These are phyloP conservation scores for Eucalyptus victrix DNA, from an alignment of 345 rosid genomes.

Conservation along the genomic window DNA sequence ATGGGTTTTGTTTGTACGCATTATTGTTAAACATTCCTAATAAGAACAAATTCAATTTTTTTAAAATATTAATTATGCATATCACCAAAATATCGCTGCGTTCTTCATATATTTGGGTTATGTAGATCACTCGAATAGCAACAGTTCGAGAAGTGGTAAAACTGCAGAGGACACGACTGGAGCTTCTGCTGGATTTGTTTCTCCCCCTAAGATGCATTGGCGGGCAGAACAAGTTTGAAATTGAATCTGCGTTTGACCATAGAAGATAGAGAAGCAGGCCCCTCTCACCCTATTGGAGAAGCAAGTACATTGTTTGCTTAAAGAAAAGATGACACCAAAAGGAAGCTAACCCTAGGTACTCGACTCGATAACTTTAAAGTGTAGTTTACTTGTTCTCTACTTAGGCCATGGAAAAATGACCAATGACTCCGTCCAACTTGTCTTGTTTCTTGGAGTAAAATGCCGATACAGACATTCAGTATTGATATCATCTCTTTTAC, in stretches of 20 bases:
- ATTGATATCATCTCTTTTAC: background rate
- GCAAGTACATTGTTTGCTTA: conserved; percentile 44
- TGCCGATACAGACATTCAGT: background rate
- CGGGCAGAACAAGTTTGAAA: conserved; percentile 38
- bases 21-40: background rate
- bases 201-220: conserved; percentile 22
- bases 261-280: conserved; percentile 57
- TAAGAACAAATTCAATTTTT: background rate
- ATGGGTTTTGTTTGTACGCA: background rate
- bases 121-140: conserved; percentile 28
- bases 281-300: conserved; percentile 37
- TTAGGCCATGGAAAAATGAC: background rate
- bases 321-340: conserved; percentile 38
- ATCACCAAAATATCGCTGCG: background rate
- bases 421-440: background rate
- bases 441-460: background rate
- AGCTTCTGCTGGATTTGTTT: conserved; percentile 11
- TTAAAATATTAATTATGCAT: background rate
- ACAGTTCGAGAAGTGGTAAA: conserved; percentile 35
- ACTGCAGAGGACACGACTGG: conserved; percentile 21
- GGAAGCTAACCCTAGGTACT: conserved; percentile 61
- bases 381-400: background rate
- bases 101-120: conserved; percentile 7
- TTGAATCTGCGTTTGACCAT: conserved; percentile 53
- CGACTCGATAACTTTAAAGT: background rate